These are phyloP conservation scores for Hygrophila difformis DNA, from an alignment of 257 asterid species.

Conservation along the genomic window DNA sequence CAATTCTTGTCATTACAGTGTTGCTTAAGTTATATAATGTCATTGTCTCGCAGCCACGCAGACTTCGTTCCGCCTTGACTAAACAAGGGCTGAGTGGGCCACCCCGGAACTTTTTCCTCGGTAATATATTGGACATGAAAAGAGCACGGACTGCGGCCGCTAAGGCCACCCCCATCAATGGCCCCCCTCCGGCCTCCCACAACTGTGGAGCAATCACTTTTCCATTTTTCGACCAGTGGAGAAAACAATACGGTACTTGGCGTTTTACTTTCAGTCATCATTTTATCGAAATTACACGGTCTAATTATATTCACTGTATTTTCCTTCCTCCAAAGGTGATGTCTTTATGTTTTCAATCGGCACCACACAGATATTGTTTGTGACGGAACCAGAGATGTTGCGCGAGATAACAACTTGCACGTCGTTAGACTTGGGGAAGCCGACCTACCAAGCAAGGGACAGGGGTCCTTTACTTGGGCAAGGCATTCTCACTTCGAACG, in stretches of 20 bases:
- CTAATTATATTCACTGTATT: too few species aligned
- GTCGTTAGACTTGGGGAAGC: too few species aligned
- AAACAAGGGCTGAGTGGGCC: constrained; percentile 50
- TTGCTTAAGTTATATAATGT: constrained; percentile 23
- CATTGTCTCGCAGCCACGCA: constrained; percentile 32
- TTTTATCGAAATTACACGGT: too few species aligned
- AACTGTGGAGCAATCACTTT: too few species aligned
- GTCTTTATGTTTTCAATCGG: constrained; percentile 31
- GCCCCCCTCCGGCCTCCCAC: constrained; percentile 30
- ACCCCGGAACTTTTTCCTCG: too few species aligned
- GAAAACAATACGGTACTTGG: too few species aligned
- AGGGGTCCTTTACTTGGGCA: constrained; percentile 29
- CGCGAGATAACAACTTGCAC: too few species aligned
- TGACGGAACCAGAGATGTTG: constrained; percentile 31
- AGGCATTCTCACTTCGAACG: constrained; percentile 36
- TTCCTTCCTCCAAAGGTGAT: constrained; percentile 15
- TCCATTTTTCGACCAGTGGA: too few species aligned
- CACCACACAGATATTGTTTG: constrained; percentile 20
- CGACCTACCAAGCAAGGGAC: constrained; percentile 30
- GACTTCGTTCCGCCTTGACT: constrained; percentile 32
- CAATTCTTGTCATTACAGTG: constrained; percentile 15
- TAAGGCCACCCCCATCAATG: constrained; percentile 6
- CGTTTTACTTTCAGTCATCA: too few species aligned
- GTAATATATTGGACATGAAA: constrained; percentile 33
- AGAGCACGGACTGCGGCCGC: constrained; percentile 17